Evolutionary conservation across 225 moss, liverwort and hornwort species (phyloP).

Genomic region (Asterella californica): DNA sequence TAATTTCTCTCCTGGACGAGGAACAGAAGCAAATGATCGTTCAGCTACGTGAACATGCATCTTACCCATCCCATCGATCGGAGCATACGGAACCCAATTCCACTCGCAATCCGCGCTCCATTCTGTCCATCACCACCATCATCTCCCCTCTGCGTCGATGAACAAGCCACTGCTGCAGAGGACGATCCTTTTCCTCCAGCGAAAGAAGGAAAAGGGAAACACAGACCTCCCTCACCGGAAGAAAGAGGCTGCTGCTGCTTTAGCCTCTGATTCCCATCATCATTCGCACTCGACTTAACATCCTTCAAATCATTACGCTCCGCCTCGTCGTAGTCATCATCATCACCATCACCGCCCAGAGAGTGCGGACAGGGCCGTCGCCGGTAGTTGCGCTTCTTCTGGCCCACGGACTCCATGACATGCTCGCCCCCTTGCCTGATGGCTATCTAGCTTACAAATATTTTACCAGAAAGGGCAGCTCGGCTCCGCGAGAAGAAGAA

Average conservation of each 20-base stretch:
- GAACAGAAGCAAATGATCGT: background rate
- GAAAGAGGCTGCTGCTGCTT: background rate
- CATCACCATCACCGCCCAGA: background rate
- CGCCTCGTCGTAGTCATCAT: background rate
- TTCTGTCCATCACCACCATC: background rate
- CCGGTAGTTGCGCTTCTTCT: constrained; percentile 23
- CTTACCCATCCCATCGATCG: constrained; percentile 43
- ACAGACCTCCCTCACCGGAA: background rate
- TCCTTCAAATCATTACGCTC: too few relatives aligned
- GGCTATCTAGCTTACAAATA: too few relatives aligned
- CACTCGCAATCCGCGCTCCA: constrained; percentile 26
- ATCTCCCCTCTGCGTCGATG: background rate
- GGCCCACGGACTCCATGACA: background rate
- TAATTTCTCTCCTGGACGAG: background rate
- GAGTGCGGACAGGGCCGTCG: background rate
- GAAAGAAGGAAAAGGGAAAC: background rate
- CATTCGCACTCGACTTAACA: too few relatives aligned
- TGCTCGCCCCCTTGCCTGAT: too few relatives aligned
- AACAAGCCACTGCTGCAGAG: background rate
- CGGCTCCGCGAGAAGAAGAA: background rate
- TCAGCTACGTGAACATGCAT: background rate
- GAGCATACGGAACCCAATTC: constrained; percentile 36
- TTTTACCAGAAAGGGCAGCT: too few relatives aligned
- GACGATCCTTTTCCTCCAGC: background rate
- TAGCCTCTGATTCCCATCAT: background rate